Evolutionary conservation across 139 green algal species (phyloP).

Genomic region (Edaphochlamys debaryana): DNA sequence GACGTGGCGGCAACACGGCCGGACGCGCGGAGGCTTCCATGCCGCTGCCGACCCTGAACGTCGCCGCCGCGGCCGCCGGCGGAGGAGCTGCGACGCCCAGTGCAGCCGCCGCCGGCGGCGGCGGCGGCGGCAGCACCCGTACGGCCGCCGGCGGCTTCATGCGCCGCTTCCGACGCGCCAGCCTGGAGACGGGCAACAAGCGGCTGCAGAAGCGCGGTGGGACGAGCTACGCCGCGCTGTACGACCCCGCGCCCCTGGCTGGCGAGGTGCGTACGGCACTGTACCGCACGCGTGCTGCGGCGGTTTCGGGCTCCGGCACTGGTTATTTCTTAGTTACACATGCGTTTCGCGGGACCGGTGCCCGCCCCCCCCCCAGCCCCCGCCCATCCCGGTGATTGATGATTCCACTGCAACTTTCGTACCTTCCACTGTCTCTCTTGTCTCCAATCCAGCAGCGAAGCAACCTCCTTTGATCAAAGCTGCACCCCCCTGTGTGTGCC

Average conservation of each 20-base stretch:
- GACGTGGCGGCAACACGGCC: no score
- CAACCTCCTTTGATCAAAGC: no score
- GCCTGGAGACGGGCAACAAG: not conserved
- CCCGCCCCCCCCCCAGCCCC: not conserved
- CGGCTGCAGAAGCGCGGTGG: not conserved
- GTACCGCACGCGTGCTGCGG: not conserved
- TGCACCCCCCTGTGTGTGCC: no score
- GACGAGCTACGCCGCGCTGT: not conserved
- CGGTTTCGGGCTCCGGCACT: not conserved
- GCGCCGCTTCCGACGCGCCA: constrained; percentile 12
- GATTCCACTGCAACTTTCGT: no score
- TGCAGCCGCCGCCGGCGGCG: no score
- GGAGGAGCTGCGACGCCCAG: not conserved
- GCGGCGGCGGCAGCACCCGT: no score
- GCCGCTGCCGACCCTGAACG: not conserved
- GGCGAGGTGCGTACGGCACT: not conserved
- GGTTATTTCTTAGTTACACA: no score
- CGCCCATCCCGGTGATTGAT: no score
- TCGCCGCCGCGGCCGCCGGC: not conserved
- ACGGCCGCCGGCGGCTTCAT: constrained; percentile 32
- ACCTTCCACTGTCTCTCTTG: no score
- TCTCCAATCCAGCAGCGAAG: no score
- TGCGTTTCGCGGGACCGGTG: not conserved
- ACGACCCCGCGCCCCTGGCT: not conserved
- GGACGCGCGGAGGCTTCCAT: no score